Evolutionary conservation across 257 asterid species (phyloP), one percentile per base, ranked within the genome.

Genomic region (Oldenlandia corymbosa): DNA sequence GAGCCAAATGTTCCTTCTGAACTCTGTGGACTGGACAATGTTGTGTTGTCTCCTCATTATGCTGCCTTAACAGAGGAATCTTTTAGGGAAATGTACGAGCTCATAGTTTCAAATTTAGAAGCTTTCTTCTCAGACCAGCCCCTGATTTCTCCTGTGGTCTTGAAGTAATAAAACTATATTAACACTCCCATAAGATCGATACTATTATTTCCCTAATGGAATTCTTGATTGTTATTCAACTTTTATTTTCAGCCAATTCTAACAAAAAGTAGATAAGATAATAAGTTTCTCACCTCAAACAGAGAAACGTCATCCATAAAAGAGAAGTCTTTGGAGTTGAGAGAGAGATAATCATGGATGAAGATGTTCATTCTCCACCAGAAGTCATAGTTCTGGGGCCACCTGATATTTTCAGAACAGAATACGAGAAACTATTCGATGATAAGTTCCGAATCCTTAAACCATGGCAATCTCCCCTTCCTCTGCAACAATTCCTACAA

Each of bases 1-100:
- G 95, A 90, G 39, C 95, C 95, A 63, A 21, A 39, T 21, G 95
- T 90, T 20, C 95, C 95, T 0, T 1, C 64, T 7, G 84, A 80
- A 75, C 60, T 85, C 8, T 57, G 73, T 18, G 51, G n/a, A 10
- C 47, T 87, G 94, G 92, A 87, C 24, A 85, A 80, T 23, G 92
- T 85, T 20, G 94, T 87, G 53, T 27, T 87, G 77, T 85, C 97
- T 58, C 84, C 94, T 16, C 95, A 87, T 39, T 13, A 0, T 0
- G 85, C 88, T 17, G 80, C 65, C 20, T 0, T 68, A 0, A 87
- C 92, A 3, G 74, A 67, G 0, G 90, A 83, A 3, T 81, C 83
- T 5, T 16, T 80, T 36, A 61, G 42, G 1, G 78, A 59, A 12
- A n/a, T 82, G 5, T 69, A 59, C 23, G 71, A 66, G 20, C 51